A percentile compares a stretch with the other conserved stretches of the same genome.
Evolutionary conservation across 129 eudicot genomes (phyloP).

Genomic region (Glebionis coronaria): DNA sequence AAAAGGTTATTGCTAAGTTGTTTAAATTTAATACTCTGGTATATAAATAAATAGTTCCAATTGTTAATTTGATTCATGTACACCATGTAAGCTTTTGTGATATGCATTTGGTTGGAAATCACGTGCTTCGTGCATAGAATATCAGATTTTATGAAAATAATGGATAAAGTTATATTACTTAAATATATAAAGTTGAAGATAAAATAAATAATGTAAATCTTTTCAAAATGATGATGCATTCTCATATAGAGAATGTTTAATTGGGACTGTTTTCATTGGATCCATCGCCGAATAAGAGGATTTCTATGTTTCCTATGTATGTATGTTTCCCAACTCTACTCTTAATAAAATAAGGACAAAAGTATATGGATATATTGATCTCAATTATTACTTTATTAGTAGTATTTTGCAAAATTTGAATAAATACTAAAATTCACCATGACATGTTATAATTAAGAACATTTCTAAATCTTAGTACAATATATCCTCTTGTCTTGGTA

Average conservation of each 20-base stretch:
- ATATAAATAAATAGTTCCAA: neutral
- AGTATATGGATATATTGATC: no score
- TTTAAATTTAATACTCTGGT: neutral
- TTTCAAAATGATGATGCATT: conserved; percentile 21
- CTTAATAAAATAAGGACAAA: no score
- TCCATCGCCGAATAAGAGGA: conserved; percentile 51
- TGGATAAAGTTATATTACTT: conserved; percentile 23
- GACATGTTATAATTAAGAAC: no score
- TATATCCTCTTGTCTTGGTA: no score
- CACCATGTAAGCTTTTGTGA: conserved; percentile 19
- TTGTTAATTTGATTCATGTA: neutral
- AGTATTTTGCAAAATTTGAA: no score
- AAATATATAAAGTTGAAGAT: conserved; percentile 16
- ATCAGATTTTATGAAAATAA: conserved; percentile 13
- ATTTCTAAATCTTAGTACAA: no score
- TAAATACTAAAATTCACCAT: no score
- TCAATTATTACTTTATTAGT: no score
- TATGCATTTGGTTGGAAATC: conserved; percentile 26
- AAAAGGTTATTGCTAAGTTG: neutral
- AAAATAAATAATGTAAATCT: neutral
- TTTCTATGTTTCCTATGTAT: conserved; percentile 28
- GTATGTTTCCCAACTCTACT: conserved; percentile 16
- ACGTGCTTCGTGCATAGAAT: conserved; percentile 29
- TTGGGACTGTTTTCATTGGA: conserved; percentile 45
- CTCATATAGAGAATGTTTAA: conserved; percentile 21